Conservation (phyloP, 306 rosid genomes). For the Delonix regia region DNA sequence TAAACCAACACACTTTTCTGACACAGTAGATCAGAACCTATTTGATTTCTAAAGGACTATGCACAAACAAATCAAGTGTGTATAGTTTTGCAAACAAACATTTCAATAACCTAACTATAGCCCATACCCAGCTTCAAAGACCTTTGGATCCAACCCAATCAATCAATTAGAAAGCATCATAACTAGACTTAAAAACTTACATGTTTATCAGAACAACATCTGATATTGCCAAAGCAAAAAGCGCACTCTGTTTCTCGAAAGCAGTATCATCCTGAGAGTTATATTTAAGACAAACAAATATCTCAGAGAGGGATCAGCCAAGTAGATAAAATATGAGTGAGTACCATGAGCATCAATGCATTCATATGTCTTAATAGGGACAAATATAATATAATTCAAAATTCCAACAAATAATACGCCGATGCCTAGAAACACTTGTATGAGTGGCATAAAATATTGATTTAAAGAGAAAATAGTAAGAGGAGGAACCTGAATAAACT, state of each 20-base stretch:
- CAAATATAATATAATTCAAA: constrained; percentile 3
- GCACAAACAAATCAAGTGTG: constrained; percentile 4
- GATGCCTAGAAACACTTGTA: background rate
- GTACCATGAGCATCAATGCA: constrained; percentile 6
- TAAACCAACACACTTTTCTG: background rate
- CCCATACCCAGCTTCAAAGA: constrained; percentile 29
- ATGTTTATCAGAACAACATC: constrained; percentile 87
- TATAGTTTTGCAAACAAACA: constrained; percentile 23
- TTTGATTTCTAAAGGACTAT: constrained; percentile 8
- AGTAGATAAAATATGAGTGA: constrained; percentile 20
- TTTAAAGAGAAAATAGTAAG: background rate
- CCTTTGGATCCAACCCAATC: constrained; percentile 16
- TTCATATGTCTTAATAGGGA: constrained; percentile 14
- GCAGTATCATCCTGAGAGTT: constrained; percentile 84
- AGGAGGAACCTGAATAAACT: background rate
- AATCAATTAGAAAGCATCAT: constrained; percentile 29
- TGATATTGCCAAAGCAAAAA: constrained; percentile 83
- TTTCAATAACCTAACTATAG: constrained; percentile 18
- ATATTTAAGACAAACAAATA: constrained; percentile 25
- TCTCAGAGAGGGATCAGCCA: constrained; percentile 28
- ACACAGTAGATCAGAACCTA: constrained; percentile 25
- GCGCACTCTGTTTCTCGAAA: constrained; percentile 97
- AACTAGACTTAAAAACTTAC: constrained; percentile 54
- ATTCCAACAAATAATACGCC: background rate
- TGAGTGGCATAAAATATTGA: background rate